phyloP scores from a whole-genome alignment of 2,329 filamentous ascomycete species.

The Aphanoascus verrucosus region DNA sequence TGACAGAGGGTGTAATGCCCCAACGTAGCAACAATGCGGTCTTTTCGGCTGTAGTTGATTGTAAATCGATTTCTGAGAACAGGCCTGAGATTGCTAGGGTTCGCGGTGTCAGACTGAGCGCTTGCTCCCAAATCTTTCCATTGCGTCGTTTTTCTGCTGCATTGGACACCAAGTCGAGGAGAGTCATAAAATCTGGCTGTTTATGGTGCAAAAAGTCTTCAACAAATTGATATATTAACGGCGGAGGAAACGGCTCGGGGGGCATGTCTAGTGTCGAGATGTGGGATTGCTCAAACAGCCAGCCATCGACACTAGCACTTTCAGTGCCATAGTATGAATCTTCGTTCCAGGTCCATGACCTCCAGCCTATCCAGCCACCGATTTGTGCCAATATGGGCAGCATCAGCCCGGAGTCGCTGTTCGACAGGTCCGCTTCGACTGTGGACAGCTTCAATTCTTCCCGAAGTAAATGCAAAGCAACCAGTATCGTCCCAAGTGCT shows the following conservation, averaged over 20 bases:
- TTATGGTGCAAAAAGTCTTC: conserved; percentile 30
- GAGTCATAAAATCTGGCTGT: conserved; percentile 38
- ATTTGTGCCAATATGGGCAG: conserved; percentile 72
- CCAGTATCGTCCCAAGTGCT: conserved; percentile 57
- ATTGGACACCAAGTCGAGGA: conserved; percentile 39
- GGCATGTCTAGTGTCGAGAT: conserved; percentile 38
- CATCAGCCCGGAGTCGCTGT: conserved; percentile 42
- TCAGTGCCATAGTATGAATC: conserved; percentile 52
- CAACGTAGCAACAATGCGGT: conserved; percentile 64
- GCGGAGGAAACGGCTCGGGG: conserved; percentile 44
- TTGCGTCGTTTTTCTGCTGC: conserved; percentile 23
- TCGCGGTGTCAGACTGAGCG: conserved; percentile 45
- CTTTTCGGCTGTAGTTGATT: conserved; percentile 47
- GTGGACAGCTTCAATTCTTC: conserved; percentile 81
- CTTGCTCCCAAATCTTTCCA: conserved; percentile 28
- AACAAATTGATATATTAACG: conserved; percentile 50
- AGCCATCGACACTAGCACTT: conserved; percentile 44
- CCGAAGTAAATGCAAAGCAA: conserved; percentile 70
- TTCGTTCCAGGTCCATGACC: conserved; percentile 45
- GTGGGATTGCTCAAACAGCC: conserved; percentile 45
- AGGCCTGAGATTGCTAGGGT: conserved; percentile 61
- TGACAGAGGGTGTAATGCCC: conserved; percentile 50
- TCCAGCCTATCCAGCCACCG: conserved; percentile 69
- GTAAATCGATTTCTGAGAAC: conserved; percentile 46
- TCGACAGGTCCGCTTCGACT: conserved; percentile 40